Conservation (phyloP, 2,329 filamentous ascomycete species). For the Colletotrichum sp. region DNA sequence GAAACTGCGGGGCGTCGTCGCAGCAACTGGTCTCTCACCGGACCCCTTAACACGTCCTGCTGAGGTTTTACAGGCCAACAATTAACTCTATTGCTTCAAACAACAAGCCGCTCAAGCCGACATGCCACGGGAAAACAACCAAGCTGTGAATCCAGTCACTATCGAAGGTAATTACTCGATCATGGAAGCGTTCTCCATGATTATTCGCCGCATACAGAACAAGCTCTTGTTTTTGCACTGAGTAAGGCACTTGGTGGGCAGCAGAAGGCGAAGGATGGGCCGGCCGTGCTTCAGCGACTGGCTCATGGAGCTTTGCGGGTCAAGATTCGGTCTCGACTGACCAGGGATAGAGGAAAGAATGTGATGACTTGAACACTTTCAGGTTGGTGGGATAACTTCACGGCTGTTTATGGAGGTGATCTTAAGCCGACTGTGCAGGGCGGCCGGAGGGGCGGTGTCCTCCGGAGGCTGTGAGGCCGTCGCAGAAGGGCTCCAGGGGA, state of each 20-base stretch:
- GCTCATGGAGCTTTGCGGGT: background rate
- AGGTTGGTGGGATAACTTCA: background rate
- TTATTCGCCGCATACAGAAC: conserved; percentile 48
- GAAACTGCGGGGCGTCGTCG: too few relatives aligned
- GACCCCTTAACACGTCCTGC: too few relatives aligned
- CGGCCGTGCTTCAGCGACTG: background rate
- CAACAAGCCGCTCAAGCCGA: too few relatives aligned
- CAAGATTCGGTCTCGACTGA: background rate
- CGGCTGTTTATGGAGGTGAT: background rate
- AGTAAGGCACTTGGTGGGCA: background rate
- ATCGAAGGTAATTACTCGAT: conserved; percentile 21
- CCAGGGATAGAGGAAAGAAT: background rate
- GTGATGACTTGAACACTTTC: background rate
- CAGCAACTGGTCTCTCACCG: too few relatives aligned
- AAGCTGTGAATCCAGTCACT: too few relatives aligned
- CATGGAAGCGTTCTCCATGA: conserved; percentile 42
- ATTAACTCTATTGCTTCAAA: too few relatives aligned
- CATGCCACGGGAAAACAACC: too few relatives aligned
- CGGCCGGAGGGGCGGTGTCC: too few relatives aligned
- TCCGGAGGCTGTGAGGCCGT: too few relatives aligned
- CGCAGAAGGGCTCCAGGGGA: too few relatives aligned
- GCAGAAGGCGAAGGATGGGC: background rate
- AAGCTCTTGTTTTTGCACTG: conserved; percentile 53
- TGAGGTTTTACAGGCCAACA: too few relatives aligned
- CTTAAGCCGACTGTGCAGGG: background rate